Percentiles rank a stretch among this genome's conserved stretches.
These are phyloP conservation scores for Cryphonectria japonica DNA, from an alignment of 2,329 filamentous ascomycete species.

Conservation along the genomic window DNA sequence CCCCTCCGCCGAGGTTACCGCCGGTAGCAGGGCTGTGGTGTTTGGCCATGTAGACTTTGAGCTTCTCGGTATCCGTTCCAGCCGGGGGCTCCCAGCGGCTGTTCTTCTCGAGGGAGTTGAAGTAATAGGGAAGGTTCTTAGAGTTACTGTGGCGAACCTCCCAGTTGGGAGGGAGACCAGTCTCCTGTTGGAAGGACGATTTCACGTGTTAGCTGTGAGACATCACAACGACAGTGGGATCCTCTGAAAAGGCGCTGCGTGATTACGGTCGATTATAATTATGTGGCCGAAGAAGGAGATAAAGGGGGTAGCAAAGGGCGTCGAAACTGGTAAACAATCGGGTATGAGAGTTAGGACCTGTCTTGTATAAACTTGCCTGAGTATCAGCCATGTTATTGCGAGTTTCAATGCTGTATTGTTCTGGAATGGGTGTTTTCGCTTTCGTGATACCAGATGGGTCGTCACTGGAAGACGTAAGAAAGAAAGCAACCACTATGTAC, in stretches of 20 bases:
- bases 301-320: background rate
- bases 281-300: background rate
- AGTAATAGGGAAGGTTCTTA: conserved; percentile 99
- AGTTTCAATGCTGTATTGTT: background rate
- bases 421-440: background rate
- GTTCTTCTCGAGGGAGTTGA: conserved; percentile 83
- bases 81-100: conserved; percentile 94
- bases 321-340: conserved; percentile 14
- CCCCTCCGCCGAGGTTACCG: conserved; percentile 37
- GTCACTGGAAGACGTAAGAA: conserved; percentile 3
- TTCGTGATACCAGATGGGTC: background rate
- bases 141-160: conserved; percentile 98
- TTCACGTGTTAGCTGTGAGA: background rate
- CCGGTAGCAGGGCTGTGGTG: conserved; percentile 70
- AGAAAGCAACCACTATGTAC: background rate
- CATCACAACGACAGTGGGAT: background rate
- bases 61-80: conserved; percentile 85
- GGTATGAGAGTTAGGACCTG: background rate
- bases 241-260: background rate
- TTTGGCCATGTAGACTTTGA: conserved; percentile 91
- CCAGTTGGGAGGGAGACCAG: conserved; percentile 84
- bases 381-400: conserved; percentile 24
- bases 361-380: conserved; percentile 21
- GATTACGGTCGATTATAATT: background rate
- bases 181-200: conserved; percentile 55